These are phyloP conservation scores for Quercus phellos DNA, from an alignment of 331 rosid species.

Conservation along the genomic window DNA sequence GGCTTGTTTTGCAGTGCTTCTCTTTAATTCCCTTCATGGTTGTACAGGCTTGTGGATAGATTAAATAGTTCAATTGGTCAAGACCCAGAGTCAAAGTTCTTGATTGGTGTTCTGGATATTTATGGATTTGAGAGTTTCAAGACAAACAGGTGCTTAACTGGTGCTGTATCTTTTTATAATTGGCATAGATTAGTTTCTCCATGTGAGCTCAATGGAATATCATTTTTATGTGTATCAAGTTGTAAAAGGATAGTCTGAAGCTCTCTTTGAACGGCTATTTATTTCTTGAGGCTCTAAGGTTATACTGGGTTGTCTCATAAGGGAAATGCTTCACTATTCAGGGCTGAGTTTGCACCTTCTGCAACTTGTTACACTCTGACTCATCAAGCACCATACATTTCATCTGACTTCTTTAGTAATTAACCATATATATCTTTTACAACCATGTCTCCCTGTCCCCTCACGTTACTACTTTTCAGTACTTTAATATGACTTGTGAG, in stretches of 20 bases:
- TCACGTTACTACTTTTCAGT: background rate
- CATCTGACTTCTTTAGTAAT: background rate
- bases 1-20: background rate
- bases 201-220: slow-evolving; percentile 8
- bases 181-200: slow-evolving; percentile 22
- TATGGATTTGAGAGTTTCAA: slow-evolving; percentile 98
- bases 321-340: too few relatives aligned
- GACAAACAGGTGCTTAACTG: slow-evolving; percentile 83
- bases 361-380: background rate
- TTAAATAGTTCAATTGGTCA: slow-evolving; percentile 87
- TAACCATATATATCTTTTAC: background rate
- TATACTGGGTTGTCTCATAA: background rate
- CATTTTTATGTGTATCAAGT: background rate
- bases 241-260: slow-evolving; percentile 6
- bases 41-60: slow-evolving; percentile 76
- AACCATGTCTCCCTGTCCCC: background rate
- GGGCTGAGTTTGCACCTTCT: too few relatives aligned
- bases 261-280: slow-evolving; percentile 2
- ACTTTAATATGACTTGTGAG: background rate
- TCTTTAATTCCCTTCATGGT: slow-evolving; percentile 22
- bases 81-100: slow-evolving; percentile 71
- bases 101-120: slow-evolving; percentile 94
- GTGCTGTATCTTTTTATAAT: slow-evolving; percentile 41
- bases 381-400: background rate
- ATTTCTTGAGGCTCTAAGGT: slow-evolving; percentile 11